These are phyloP conservation scores for Panaeolus cyanescens DNA, from an alignment of 768 basidiomycete genomes.

Conservation along the genomic window DNA sequence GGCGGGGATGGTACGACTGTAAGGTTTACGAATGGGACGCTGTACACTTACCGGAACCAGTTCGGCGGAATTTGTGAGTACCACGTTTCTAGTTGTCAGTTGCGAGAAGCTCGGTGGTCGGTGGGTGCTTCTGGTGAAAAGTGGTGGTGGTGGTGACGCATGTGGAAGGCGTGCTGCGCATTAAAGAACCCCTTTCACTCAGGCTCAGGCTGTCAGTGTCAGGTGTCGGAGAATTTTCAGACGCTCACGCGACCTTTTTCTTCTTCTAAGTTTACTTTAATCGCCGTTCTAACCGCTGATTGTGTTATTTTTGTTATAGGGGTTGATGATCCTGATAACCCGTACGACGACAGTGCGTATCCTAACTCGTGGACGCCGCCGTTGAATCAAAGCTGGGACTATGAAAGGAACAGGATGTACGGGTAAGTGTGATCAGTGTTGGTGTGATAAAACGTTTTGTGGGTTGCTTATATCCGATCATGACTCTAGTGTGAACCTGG, in stretches of 20 bases:
- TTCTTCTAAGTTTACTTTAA: background rate
- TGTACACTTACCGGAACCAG: conserved; percentile 74
- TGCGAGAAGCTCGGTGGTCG: background rate
- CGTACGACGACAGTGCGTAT: conserved; percentile 73
- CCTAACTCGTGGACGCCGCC: conserved; percentile 83
- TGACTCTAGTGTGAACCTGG: conserved; percentile 65
- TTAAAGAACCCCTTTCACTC: too few species aligned
- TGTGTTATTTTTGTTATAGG: conserved; percentile 36
- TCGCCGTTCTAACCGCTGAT: background rate
- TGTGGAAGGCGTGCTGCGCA: too few species aligned
- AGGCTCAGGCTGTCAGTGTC: too few species aligned
- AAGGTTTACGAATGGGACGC: conserved; percentile 64
- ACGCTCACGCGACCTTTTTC: background rate
- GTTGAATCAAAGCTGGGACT: conserved; percentile 76
- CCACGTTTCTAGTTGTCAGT: background rate
- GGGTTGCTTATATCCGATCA: background rate
- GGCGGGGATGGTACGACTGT: conserved; percentile 76
- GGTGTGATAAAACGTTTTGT: background rate
- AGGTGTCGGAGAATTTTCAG: background rate
- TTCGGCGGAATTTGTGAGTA: conserved; percentile 76
- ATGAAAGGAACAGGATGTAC: conserved; percentile 57
- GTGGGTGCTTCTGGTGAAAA: too few species aligned
- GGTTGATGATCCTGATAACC: conserved; percentile 70
- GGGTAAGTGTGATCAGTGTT: conserved; percentile 47
- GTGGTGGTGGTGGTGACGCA: too few species aligned